Evolutionary conservation across 1,139 yeast species (phyloP).

Genomic region (Tardiomyces depauwii): DNA sequence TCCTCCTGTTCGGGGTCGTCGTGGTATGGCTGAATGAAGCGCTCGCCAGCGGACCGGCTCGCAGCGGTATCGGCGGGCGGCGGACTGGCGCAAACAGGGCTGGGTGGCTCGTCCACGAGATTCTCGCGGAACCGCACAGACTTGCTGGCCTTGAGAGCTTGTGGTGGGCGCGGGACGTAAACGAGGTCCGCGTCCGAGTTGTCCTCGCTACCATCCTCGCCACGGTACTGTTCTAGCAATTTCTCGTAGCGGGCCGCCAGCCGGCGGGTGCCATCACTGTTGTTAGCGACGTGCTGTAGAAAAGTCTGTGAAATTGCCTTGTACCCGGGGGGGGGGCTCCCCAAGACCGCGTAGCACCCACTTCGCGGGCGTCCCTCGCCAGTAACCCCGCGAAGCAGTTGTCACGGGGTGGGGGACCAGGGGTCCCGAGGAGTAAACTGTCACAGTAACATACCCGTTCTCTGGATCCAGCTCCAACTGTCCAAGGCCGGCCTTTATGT

Average conservation of each 20-base stretch:
- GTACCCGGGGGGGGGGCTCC: too few relatives aligned
- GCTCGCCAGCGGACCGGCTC: constrained; percentile 4
- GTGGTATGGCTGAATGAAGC: constrained; percentile 32
- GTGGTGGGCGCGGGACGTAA: background rate
- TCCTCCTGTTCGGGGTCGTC: constrained; percentile 29
- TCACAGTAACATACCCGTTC: background rate
- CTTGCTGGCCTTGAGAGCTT: constrained; percentile 11
- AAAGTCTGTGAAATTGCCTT: too few relatives aligned
- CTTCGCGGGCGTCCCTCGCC: background rate
- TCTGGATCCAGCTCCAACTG: constrained; percentile 17
- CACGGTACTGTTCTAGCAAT: constrained; percentile 5
- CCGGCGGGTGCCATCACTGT: constrained; percentile 4
- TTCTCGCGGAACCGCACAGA: constrained; percentile 29
- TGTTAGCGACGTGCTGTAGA: constrained; percentile 1
- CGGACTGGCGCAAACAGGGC: constrained; percentile 2
- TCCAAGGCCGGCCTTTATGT: constrained; percentile 27
- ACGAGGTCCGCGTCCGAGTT: background rate
- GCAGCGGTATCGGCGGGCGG: too few relatives aligned
- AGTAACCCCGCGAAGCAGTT: background rate
- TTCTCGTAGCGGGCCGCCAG: constrained; percentile 6
- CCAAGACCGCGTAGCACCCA: constrained; percentile 5
- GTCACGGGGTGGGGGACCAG: too few relatives aligned
- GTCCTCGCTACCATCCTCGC: background rate
- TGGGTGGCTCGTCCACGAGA: constrained; percentile 15
- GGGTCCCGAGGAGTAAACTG: background rate